Base-by-base conservation (phyloP, 805 yeast genomes). In the Danielozyma ontarioensis region DNA sequence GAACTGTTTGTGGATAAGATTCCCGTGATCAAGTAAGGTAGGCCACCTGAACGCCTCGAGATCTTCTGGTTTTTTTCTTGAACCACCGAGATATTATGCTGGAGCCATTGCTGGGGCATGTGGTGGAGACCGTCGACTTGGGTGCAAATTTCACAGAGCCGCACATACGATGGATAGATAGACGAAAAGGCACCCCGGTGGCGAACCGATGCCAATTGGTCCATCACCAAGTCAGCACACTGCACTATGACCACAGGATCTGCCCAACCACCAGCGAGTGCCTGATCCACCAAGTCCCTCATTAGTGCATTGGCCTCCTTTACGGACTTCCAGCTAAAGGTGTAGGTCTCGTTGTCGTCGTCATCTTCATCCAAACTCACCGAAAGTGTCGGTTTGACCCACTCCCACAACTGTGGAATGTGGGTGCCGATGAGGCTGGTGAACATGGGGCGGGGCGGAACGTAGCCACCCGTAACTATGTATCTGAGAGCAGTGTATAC, bases 171-270 rank as follows among this genome's bases (percentile, higher is more conserved):
- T 4, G 96, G 96, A 41, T 84, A 80, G 0, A 89, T 82, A 0
- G 97, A 79, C 7, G 94, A 80, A 41, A 90, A 85, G 0, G 97
- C 96, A 21, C 97, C 97, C 40, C 94, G 72, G 46, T 93, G 97
- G 28, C 89, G 75, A 14, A 89, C 80, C 0, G 77, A 67, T 3
- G 85, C 70, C 23, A 93, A 61, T 51, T 88, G 95, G 8, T 63
- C 71, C 36, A 83, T 66, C 3, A 86, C 54, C 4, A 80, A 48
- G 1, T 72, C 68, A 8, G 93, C 85, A 19, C 68, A 45, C 3
- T 41, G 30, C 11, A 62, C 31, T n/a, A 72, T 49, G 5, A 28
- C 25, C 2, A 42, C 44, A 12, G 53, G n/a, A n/a, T n/a, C n/a
- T n/a, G n/a, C n/a, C n/a, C n/a, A n/a, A n/a, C n/a, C n/a, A n/a